These are phyloP conservation scores for Dalbergia oliveri DNA, from an alignment of 306 rosid genomes.

Conservation along the genomic window DNA sequence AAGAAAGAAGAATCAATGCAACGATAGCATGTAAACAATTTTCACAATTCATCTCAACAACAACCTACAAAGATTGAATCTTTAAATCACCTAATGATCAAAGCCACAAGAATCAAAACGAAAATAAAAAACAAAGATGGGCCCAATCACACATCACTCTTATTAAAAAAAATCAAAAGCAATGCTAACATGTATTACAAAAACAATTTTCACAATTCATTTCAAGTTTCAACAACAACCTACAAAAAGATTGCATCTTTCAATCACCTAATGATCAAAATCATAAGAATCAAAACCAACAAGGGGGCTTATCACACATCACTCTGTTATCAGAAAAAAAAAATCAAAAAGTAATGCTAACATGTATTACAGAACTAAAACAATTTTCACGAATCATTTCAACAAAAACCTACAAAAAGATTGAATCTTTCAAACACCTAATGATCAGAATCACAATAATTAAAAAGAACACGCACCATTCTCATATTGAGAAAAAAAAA, in stretches of 20 bases:
- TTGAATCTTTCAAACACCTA: background rate
- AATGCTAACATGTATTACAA: background rate
- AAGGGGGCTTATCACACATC: too few relatives aligned
- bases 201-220: slow-evolving; percentile 2
- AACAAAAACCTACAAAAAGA: background rate
- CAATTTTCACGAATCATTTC: slow-evolving; percentile 5
- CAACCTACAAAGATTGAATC: slow-evolving; percentile 5
- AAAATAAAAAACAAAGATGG: background rate
- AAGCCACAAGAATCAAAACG: background rate
- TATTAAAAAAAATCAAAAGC: too few relatives aligned
- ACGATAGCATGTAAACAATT: slow-evolving; percentile 15
- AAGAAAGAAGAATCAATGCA: background rate
- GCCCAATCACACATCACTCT: too few relatives aligned
- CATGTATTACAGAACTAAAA: background rate
- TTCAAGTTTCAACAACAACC: background rate
- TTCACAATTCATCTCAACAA: slow-evolving; percentile 25
- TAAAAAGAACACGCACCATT: background rate
- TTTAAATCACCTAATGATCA: background rate
- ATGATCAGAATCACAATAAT: slow-evolving; percentile 6
- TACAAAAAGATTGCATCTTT: background rate
- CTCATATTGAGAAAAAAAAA: background rate
- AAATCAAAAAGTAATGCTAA: background rate
- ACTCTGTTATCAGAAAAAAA: too few relatives aligned
- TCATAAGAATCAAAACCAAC: background rate
- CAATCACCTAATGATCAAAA: background rate